Evolutionary conservation across 805 yeast species (phyloP).

Genomic region (Isabelozyma gotoi): DNA sequence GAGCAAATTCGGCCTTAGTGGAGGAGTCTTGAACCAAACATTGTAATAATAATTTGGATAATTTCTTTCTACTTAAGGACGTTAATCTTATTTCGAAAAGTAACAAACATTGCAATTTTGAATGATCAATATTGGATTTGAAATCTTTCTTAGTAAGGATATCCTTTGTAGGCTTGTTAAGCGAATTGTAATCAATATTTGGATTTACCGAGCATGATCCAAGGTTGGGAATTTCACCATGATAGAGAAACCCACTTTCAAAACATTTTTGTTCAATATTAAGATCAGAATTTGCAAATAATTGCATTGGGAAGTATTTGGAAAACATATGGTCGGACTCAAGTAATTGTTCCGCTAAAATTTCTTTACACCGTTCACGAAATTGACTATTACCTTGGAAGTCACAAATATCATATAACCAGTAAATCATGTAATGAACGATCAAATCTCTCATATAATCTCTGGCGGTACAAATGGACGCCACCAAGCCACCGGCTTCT

Average conservation of each 20-base stretch:
- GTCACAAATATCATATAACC: constrained; percentile 46
- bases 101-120: constrained; percentile 59
- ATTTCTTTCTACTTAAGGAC: constrained; percentile 47
- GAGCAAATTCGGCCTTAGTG: constrained; percentile 48
- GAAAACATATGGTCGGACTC: constrained; percentile 31
- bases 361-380: constrained; percentile 15
- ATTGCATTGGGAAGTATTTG: constrained; percentile 23
- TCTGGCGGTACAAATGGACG: constrained; percentile 50
- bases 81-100: constrained; percentile 60
- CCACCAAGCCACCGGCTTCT: constrained; percentile 51
- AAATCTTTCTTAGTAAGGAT: constrained; percentile 9
- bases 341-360: constrained; percentile 45
- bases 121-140: constrained; percentile 19
- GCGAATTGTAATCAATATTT: constrained; percentile 9
- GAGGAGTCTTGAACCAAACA: constrained; percentile 51
- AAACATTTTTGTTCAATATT: constrained; percentile 19
- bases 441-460: constrained; percentile 53
- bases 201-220: constrained; percentile 18
- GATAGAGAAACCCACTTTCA: constrained; percentile 31
- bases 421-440: constrained; percentile 44
- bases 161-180: constrained; percentile 12
- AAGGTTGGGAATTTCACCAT: constrained; percentile 23
- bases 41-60: constrained; percentile 54
- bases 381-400: constrained; percentile 22
- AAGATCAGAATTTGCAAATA: constrained; percentile 17